Conservation (phyloP, 371 early-diverging fungal species). For the Sporodiniella umbellata region DNA sequence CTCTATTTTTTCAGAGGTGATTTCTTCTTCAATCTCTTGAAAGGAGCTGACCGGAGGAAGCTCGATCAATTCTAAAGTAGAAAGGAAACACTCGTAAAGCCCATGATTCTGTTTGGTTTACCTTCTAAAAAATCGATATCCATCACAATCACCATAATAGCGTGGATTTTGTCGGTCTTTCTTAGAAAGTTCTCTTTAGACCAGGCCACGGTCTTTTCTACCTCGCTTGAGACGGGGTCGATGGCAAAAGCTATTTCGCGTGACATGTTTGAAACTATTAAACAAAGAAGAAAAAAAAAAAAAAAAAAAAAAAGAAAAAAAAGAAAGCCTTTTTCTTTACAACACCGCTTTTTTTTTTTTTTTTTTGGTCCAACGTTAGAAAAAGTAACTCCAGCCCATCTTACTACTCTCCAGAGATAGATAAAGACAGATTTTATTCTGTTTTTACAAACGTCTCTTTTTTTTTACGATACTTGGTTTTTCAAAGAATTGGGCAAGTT, state of each 20-base stretch:
- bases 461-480: background rate
- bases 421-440: too few relatives aligned
- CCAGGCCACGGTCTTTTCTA: constrained; percentile 42
- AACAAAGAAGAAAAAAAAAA: constrained; percentile 2
- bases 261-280: constrained; percentile 4
- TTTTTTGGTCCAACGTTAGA: too few relatives aligned
- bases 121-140: constrained; percentile 39
- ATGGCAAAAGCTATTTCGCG: constrained; percentile 43
- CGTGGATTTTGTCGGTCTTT: constrained; percentile 34
- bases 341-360: too few relatives aligned
- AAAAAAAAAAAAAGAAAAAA: background rate
- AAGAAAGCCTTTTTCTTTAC: background rate
- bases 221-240: constrained; percentile 37
- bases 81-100: too few relatives aligned
- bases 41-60: constrained; percentile 18
- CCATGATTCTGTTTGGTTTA: too few relatives aligned
- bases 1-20: constrained; percentile 11
- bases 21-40: constrained; percentile 26
- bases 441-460: background rate
- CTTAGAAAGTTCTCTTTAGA: constrained; percentile 37
- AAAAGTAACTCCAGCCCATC: too few relatives aligned
- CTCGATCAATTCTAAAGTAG: constrained; percentile 10
- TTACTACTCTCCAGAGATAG: too few relatives aligned
- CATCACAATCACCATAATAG: constrained; percentile 33
- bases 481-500: background rate